A percentile compares a stretch with the other conserved stretches of the same genome.
Evolutionary conservation across 495 filamentous ascomycete genomes (phyloP).

Genomic region (Entonaema liquescens): DNA sequence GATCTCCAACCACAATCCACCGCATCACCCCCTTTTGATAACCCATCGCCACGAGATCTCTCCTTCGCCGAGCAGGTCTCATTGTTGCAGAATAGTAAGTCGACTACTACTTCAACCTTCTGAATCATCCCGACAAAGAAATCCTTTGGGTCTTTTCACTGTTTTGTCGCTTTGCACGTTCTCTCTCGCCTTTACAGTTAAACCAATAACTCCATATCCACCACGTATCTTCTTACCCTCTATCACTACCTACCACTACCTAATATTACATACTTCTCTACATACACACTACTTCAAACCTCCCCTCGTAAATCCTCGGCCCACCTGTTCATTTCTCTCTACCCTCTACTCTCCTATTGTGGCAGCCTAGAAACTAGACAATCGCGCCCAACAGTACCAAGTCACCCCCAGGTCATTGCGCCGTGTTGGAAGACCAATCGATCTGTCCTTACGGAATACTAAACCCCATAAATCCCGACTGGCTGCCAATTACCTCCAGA

Average conservation of each 20-base stretch:
- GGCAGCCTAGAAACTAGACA: conserved; percentile 41
- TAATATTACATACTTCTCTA: conserved; percentile 6
- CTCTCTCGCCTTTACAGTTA: neutral
- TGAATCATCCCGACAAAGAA: conserved; percentile 31
- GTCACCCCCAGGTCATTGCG: conserved; percentile 31
- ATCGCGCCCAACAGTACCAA: conserved; percentile 16
- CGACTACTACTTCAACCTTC: neutral
- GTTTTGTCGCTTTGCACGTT: conserved; percentile 21
- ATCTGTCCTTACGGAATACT: conserved; percentile 42
- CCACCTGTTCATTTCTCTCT: conserved; percentile 41
- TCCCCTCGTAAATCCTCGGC: conserved; percentile 19
- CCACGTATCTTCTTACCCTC: no score
- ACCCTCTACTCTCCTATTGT: conserved; percentile 41
- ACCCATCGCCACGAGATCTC: conserved; percentile 48
- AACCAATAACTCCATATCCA: neutral
- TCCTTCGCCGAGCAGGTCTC: conserved; percentile 51
- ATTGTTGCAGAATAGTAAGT: conserved; percentile 49
- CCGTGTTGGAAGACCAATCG: conserved; percentile 34
- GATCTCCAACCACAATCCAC: conserved; percentile 45
- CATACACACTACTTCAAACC: conserved; percentile 8
- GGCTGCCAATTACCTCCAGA: conserved; percentile 34
- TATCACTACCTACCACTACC: conserved; percentile 9
- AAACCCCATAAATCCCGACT: conserved; percentile 40
- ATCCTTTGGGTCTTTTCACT: conserved; percentile 23
- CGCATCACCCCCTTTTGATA: conserved; percentile 47